These are phyloP conservation scores for Aspergillus floridensis DNA, from an alignment of 2,329 filamentous ascomycete genomes.

Conservation along the genomic window DNA sequence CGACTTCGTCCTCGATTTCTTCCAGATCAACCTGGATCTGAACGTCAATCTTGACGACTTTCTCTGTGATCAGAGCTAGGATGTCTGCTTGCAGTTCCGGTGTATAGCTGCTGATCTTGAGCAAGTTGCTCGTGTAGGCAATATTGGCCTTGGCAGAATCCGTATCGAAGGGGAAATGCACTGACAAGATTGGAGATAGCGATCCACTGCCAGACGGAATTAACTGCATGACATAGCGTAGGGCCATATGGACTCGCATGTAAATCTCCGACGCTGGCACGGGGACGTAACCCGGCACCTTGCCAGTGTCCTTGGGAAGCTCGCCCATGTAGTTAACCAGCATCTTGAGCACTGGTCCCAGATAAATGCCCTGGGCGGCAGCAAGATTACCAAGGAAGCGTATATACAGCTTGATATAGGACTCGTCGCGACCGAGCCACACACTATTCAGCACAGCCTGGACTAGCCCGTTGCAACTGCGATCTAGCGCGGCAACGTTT, in stretches of 20 bases:
- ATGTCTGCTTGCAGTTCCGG: constrained; percentile 77
- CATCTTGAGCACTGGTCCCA: constrained; percentile 72
- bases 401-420: constrained; percentile 57
- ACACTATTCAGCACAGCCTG: constrained; percentile 57
- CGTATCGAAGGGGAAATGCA: constrained; percentile 72
- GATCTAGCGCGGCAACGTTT: constrained; percentile 55
- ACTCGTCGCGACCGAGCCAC: constrained; percentile 62
- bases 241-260: constrained; percentile 69
- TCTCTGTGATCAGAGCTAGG: constrained; percentile 76
- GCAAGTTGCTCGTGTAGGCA: constrained; percentile 81
- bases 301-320: constrained; percentile 54
- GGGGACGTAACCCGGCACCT: constrained; percentile 53
- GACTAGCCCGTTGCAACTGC: constrained; percentile 58
- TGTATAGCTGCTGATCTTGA: constrained; percentile 73
- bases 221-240: constrained; percentile 74
- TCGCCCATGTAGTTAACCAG: constrained; percentile 74
- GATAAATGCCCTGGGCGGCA: constrained; percentile 77
- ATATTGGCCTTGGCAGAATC: constrained; percentile 77
- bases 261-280: constrained; percentile 66
- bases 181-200: constrained; percentile 64
- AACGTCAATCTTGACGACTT: constrained; percentile 89
- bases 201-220: constrained; percentile 75
- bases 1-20: constrained; percentile 84
- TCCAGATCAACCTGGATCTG: constrained; percentile 93
- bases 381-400: constrained; percentile 63